A percentile compares a stretch with the other conserved stretches of the same genome.
Evolutionary conservation across 805 yeast species (phyloP).

Genomic region (Spathaspora arborariae): DNA sequence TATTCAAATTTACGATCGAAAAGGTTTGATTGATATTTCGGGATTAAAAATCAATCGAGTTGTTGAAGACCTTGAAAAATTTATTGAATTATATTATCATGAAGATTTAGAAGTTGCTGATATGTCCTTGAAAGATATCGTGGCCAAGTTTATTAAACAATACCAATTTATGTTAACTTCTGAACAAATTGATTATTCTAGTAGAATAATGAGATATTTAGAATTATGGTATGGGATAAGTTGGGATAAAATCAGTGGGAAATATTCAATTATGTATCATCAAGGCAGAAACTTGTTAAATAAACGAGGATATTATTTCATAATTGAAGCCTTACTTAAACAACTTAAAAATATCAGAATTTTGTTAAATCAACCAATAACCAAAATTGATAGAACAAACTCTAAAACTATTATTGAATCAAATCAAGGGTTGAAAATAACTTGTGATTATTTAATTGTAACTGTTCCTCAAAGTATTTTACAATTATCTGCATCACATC

Average conservation of each 20-base stretch:
- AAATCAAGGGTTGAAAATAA: constrained; percentile 22
- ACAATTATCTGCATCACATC: constrained; percentile 30
- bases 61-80: constrained; percentile 54
- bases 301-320: constrained; percentile 51
- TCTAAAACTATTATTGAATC: constrained; percentile 30
- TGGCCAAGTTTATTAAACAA: constrained; percentile 43
- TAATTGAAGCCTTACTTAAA: constrained; percentile 41
- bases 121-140: constrained; percentile 47
- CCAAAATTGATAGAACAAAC: constrained; percentile 26
- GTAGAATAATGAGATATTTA: constrained; percentile 47
- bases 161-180: constrained; percentile 45
- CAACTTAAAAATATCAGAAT: constrained; percentile 39
- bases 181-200: constrained; percentile 49
- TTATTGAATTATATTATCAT: constrained; percentile 53
- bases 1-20: constrained; percentile 20
- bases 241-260: constrained; percentile 64
- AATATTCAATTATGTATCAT: constrained; percentile 63
- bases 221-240: constrained; percentile 83
- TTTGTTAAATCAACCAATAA: constrained; percentile 40
- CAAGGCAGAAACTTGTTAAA: constrained; percentile 79
- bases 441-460: constrained; percentile 58
- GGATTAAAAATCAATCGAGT: constrained; percentile 30
- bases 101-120: constrained; percentile 49
- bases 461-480: constrained; percentile 77
- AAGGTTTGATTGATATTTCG: constrained; percentile 32